Base-by-base conservation (phyloP, 208 protist genomes). In the Naegleria gruberi region DNA sequence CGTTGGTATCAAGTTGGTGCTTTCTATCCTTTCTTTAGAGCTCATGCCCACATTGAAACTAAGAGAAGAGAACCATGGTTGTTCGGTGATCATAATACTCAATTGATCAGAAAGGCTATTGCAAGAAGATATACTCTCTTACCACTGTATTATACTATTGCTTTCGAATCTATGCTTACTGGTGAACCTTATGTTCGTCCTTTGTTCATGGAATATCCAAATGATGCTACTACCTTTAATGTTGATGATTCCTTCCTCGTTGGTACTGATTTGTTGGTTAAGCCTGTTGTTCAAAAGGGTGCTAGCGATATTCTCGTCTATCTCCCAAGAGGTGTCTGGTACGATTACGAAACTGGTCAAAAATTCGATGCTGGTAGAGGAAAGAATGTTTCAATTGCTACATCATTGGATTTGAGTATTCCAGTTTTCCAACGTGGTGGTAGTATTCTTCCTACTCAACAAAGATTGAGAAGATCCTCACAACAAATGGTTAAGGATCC, bases 21-120 rank as follows among this genome's bases (percentile, higher is more conserved):
- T 0, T 98, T 97, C 90, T 96, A 98, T 92, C 98, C 98, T 40
- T 99, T 99, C 94, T 99, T 99, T 92, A 96, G 99, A 46, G 96
- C 93, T 19, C 98, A 99, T 93, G 94, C 97, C 10, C 97, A 99
- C 91, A 92, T 98, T 43, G 97, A 99, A 46, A 98, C 98, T 12
- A 96, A 97, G 91, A 96, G 98, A 44, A 95, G 98, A 87, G 99
- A 99, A 94, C 98, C 98, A 43, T 99, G 97, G 97, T 94, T 97
- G n/a, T 99, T 99, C 92, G 96, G 94, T 19, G 40, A 89, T 10
- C 92, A 94, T 19, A 92, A 93, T 89, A 95, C 94, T 17, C 37
- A 93, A 7, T 90, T 94, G 74, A 92, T 98, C 37, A 94, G 96
- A 81, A 93, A 91, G 45, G 94, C 95, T 0, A 93, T 97, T 73